phyloP scores from a whole-genome alignment of 495 filamentous ascomycete species.

The Aspergillus nanangensis region DNA sequence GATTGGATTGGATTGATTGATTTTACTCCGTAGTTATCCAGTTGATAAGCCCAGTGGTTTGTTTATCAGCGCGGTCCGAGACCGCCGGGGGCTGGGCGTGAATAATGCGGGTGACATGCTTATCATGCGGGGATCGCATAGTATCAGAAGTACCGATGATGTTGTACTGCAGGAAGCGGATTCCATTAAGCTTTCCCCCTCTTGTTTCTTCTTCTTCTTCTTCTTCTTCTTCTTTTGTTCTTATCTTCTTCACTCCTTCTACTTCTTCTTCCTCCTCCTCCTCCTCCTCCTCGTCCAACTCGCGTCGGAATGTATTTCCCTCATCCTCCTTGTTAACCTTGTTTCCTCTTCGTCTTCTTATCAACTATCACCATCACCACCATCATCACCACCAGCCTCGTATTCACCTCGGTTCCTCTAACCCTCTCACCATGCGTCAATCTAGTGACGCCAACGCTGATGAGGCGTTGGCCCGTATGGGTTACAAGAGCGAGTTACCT shows the following conservation, averaged over 20 bases:
- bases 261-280: neutral
- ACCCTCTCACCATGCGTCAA: constrained; percentile 11
- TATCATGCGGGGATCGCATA: neutral
- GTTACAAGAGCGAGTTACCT: constrained; percentile 59
- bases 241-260: neutral
- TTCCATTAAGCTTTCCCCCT: neutral
- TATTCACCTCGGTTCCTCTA: neutral
- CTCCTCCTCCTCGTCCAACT: neutral
- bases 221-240: neutral
- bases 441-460: constrained; percentile 39
- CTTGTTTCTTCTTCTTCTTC: neutral
- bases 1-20: too few relatives aligned
- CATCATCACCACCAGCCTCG: too few relatives aligned
- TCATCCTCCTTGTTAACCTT: too few relatives aligned
- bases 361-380: neutral
- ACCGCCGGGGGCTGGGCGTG: neutral
- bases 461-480: constrained; percentile 55
- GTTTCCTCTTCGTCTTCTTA: neutral
- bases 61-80: constrained; percentile 1
- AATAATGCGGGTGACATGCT: neutral
- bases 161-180: too few relatives aligned
- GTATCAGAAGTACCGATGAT: too few relatives aligned
- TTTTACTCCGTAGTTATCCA: too few relatives aligned
- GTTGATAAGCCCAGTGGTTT: neutral
- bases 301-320: too few relatives aligned